These are phyloP conservation scores for Cudoniella acicularis DNA, from an alignment of 495 filamentous ascomycete genomes.

Conservation along the genomic window DNA sequence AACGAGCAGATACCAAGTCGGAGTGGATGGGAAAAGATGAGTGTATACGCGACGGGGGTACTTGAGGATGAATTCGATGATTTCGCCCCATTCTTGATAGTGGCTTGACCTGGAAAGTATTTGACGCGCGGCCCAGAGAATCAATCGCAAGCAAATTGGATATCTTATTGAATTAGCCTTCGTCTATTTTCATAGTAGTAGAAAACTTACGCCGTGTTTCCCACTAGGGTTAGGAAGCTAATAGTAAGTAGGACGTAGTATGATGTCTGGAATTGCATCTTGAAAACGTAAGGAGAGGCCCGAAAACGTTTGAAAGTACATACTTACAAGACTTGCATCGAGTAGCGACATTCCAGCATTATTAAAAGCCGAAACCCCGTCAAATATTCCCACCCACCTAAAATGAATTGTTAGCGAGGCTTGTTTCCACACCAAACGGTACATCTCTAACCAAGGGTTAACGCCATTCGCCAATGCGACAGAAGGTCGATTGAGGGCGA, in stretches of 20 bases:
- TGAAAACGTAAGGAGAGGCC: too few species aligned
- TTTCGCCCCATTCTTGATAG: constrained; percentile 51
- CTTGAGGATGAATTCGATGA: constrained; percentile 79
- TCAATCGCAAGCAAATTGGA: constrained; percentile 69
- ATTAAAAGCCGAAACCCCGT: constrained; percentile 71
- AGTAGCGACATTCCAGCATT: constrained; percentile 82
- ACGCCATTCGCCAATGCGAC: constrained; percentile 59
- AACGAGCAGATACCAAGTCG: constrained; percentile 90
- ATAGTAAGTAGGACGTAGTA: constrained; percentile 71
- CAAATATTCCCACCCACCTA: constrained; percentile 66
- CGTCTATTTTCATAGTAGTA: not conserved
- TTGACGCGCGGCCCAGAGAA: constrained; percentile 54
- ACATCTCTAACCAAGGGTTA: constrained; percentile 44
- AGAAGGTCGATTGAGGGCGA: constrained; percentile 54
- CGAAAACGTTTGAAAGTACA: not conserved
- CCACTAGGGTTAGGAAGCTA: constrained; percentile 70
- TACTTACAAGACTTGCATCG: constrained; percentile 65
- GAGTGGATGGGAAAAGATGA: constrained; percentile 77
- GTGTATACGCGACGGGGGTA: constrained; percentile 94
- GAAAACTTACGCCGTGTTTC: constrained; percentile 58
- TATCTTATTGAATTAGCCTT: constrained; percentile 33
- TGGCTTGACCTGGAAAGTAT: constrained; percentile 39
- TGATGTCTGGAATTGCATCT: constrained; percentile 55
- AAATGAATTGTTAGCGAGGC: too few species aligned
- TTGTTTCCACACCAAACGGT: too few species aligned